Evolutionary conservation across 768 basidiomycete species (phyloP), one percentile per base, ranked within the genome.

Genomic region (Suillus fuscotomentosus): DNA sequence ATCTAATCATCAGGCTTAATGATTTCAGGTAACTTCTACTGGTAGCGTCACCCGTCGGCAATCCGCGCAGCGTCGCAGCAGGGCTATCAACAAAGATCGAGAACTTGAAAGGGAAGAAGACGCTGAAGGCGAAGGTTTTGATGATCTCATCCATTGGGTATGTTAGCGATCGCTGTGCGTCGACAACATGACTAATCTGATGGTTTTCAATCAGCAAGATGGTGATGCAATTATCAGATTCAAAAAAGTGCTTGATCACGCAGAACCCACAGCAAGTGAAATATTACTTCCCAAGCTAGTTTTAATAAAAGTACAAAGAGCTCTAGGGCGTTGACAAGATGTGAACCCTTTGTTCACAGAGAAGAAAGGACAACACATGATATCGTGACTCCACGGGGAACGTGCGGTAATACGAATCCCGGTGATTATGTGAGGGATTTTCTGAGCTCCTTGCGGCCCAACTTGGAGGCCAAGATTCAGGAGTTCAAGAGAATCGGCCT

Each of bases 401-500:
- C 17, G 5, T 41, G 17, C 41, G n/a, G 36, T 1, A 22, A 56
- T 22, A 15, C 41, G 17, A 24, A 3, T 24, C 41, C 53, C n/a
- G 57, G n/a, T 27, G 41, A n/a, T 14, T 11, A 24, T 34, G 36
- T 72, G n/a, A 63, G 10, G 34, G 56, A 66, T 20, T 72, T 73
- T 60, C 41, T 76, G 47, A 1, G 47, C 51, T 69, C 74, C 38
- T 51, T 71, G 57, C 42, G 27, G 31, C 72, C 75, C 10, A 68
- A 31, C 53, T 71, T 76, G 10, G 68, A 69, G 64, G 63, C 61
- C 17, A 67, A 63, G 43, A 36, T 69, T 7, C 63, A 67, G 57
- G 67, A 63, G 13, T 72, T 76, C 41, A 31, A 53, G 5, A 22
- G 51, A 56, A 51, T 75, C 55, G 75, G 73, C 31, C 54, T 76